Evolutionary conservation across 2,329 filamentous ascomycete genomes (phyloP).

Genomic region (Aspergillus hiratsukae): DNA sequence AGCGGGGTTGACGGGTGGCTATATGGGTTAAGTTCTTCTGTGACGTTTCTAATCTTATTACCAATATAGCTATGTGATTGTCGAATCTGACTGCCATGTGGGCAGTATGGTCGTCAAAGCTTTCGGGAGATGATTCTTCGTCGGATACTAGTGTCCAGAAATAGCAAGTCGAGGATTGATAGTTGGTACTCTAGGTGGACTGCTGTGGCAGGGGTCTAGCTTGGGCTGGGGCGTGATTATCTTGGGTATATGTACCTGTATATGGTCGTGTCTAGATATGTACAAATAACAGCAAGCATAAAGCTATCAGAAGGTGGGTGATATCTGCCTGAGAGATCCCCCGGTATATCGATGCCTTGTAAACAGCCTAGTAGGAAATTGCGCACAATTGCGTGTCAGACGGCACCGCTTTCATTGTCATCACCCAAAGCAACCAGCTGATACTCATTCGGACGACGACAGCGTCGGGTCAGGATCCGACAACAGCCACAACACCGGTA

Average conservation of each 20-base stretch:
- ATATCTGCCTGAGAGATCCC: background rate
- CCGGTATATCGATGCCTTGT: background rate
- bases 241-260: too few relatives aligned
- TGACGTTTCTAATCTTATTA: background rate
- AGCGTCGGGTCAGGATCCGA: constrained; percentile 1
- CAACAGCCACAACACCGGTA: constrained; percentile 8
- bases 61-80: background rate
- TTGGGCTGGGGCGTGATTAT: too few relatives aligned
- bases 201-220: too few relatives aligned
- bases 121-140: too few relatives aligned
- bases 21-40: background rate
- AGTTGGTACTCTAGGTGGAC: too few relatives aligned
- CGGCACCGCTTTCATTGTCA: background rate
- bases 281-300: background rate
- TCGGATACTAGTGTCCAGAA: too few relatives aligned
- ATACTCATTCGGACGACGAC: constrained; percentile 10
- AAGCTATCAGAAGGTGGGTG: background rate
- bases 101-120: too few relatives aligned
- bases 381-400: background rate
- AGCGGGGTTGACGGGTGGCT: background rate
- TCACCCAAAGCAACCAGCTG: constrained; percentile 13
- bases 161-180: too few relatives aligned
- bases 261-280: background rate
- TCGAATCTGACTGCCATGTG: background rate
- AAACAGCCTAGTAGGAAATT: background rate